These are phyloP conservation scores for Dactylellina parvicollis DNA, from an alignment of 2,329 filamentous ascomycete species.

Conservation along the genomic window DNA sequence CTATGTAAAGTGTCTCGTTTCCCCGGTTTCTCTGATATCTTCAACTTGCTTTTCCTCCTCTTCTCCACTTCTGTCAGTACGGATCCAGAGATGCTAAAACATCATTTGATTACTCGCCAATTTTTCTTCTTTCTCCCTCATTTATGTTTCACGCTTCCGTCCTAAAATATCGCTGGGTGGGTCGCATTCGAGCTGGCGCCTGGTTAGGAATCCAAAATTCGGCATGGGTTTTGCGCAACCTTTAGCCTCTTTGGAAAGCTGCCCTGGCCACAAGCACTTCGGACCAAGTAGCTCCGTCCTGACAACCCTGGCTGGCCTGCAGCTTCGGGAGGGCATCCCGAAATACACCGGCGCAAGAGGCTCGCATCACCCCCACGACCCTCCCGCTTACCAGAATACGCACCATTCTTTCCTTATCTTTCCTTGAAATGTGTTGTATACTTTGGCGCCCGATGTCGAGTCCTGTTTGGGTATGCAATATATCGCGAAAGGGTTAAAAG, in stretches of 20 bases:
- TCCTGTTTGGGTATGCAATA: conserved; percentile 41
- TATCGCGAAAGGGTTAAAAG: conserved; percentile 47
- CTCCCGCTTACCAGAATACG: conserved; percentile 11
- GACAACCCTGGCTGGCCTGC: conserved; percentile 28
- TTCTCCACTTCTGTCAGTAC: conserved; percentile 22
- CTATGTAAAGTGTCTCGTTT: neutral
- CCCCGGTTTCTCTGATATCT: conserved; percentile 16
- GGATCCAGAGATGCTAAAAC: conserved; percentile 9
- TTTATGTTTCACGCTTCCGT: conserved; percentile 19
- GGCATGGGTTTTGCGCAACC: conserved; percentile 47
- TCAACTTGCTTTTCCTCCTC: conserved; percentile 7
- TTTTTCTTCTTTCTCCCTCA: conserved; percentile 14
- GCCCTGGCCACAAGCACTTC: conserved; percentile 50
- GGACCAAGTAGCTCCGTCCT: conserved; percentile 52
- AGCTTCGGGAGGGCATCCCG: conserved; percentile 54
- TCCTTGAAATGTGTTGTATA: conserved; percentile 51
- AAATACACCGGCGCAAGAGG: conserved; percentile 29
- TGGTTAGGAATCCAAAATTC: conserved; percentile 3
- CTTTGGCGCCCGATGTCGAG: conserved; percentile 23
- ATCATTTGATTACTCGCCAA: conserved; percentile 23
- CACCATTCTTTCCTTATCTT: conserved; percentile 48
- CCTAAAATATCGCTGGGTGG: conserved; percentile 30
- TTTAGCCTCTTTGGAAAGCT: conserved; percentile 52
- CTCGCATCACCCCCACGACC: conserved; percentile 29
- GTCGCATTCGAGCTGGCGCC: conserved; percentile 14